Percentiles rank a stretch among this genome's conserved stretches.
Conservation (phyloP, 441 rosid genomes). For the Pelargonium citronellum region DNA sequence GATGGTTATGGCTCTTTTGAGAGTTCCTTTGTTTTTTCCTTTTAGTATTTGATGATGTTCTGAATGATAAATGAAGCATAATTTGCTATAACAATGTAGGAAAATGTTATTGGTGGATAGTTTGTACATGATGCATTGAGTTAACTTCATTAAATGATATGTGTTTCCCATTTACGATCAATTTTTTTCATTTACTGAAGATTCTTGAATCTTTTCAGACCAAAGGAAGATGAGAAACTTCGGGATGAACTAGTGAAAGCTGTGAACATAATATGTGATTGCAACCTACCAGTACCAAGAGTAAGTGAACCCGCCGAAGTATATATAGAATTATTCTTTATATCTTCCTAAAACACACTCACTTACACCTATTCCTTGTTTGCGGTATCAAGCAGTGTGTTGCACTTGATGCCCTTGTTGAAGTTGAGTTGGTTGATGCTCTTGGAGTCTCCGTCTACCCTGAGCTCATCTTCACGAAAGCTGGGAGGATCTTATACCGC, state of each 20-base stretch:
- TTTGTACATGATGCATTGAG: too few species aligned
- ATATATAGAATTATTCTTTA: not conserved
- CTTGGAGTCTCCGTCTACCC: slow-evolving; percentile 67
- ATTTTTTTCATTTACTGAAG: not conserved
- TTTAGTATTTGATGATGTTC: too few species aligned
- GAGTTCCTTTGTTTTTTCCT: too few species aligned
- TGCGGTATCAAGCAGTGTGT: slow-evolving; percentile 49
- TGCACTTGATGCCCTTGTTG: slow-evolving; percentile 78
- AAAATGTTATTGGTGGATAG: too few species aligned
- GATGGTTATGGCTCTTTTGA: too few species aligned
- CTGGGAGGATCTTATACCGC: slow-evolving; percentile 76
- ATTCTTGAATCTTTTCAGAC: slow-evolving; percentile 39
- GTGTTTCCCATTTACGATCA: too few species aligned
- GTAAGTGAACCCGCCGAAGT: slow-evolving; percentile 33
- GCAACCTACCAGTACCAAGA: slow-evolving; percentile 87
- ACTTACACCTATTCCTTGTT: not conserved
- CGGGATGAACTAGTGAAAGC: slow-evolving; percentile 71
- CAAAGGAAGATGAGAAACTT: slow-evolving; percentile 60
- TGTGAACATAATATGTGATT: slow-evolving; percentile 76
- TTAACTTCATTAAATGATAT: too few species aligned
- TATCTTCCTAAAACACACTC: not conserved
- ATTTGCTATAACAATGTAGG: too few species aligned
- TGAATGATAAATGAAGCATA: too few species aligned
- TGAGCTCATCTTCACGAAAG: slow-evolving; percentile 78
- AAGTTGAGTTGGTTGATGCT: slow-evolving; percentile 64